A percentile compares a stretch with the other conserved stretches of the same genome.
phyloP scores from a whole-genome alignment of 352 stramenopile species.

The Salisapilia sapeloensis region DNA sequence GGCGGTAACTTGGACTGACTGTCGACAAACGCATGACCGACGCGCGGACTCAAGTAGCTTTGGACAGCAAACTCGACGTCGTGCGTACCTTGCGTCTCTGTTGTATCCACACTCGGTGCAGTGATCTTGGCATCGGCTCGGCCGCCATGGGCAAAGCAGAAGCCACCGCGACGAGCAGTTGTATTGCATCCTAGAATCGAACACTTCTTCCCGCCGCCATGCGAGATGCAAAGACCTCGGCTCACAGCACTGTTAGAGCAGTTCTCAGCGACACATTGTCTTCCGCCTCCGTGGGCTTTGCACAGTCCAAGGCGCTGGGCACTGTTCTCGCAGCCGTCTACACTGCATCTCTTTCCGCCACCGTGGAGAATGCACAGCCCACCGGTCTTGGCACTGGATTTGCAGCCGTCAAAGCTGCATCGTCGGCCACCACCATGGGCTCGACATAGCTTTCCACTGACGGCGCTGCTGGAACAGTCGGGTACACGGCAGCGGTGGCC shows the following conservation, averaged over 20 bases:
- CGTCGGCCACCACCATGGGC: conserved; percentile 66
- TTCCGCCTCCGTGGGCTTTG: conserved; percentile 71
- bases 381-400: conserved; percentile 70
- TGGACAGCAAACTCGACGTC: conserved; percentile 1
- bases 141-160: conserved; percentile 69
- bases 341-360: conserved; percentile 64
- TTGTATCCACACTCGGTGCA: neutral
- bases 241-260: conserved; percentile 72
- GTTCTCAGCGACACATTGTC: conserved; percentile 38
- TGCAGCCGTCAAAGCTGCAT: conserved; percentile 50
- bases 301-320: conserved; percentile 68
- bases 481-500: conserved; percentile 59
- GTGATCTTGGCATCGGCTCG: conserved; percentile 5
- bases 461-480: conserved; percentile 58
- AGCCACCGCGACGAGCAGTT: conserved; percentile 61
- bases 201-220: conserved; percentile 70
- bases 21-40: conserved; percentile 6
- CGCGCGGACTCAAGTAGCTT: neutral
- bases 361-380: conserved; percentile 70
- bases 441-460: conserved; percentile 61
- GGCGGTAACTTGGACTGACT: conserved; percentile 5
- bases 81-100: conserved; percentile 6
- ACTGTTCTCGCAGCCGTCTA: conserved; percentile 53
- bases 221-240: conserved; percentile 67
- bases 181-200: conserved; percentile 53